These are phyloP conservation scores for Jatropha podagrica DNA, from an alignment of 441 rosid species.

Conservation along the genomic window DNA sequence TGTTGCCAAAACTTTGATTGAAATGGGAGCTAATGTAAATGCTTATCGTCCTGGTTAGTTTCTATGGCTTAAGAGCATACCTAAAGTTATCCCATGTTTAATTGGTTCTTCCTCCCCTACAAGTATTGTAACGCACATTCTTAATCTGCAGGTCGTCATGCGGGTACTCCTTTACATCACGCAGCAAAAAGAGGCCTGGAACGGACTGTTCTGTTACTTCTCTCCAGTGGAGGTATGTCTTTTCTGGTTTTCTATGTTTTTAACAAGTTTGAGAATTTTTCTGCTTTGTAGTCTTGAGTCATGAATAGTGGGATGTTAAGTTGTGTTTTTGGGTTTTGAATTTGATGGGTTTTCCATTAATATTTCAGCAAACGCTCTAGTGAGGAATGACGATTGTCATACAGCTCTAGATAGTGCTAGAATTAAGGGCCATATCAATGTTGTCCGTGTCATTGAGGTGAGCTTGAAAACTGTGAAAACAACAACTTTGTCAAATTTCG, in stretches of 20 bases:
- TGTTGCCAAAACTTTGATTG: slow-evolving; percentile 47
- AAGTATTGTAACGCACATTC: not conserved
- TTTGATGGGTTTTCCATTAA: slow-evolving; percentile 14
- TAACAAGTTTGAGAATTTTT: slow-evolving; percentile 6
- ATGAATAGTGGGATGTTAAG: not conserved
- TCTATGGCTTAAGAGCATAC: not conserved
- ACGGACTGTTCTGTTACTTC: slow-evolving; percentile 50
- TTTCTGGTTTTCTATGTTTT: not conserved
- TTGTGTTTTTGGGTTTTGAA: not conserved
- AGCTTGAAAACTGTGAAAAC: slow-evolving; percentile 14
- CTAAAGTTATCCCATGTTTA: not conserved
- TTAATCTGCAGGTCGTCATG: slow-evolving; percentile 48
- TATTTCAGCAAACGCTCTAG: slow-evolving; percentile 51
- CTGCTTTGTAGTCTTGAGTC: not conserved
- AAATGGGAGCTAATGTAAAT: slow-evolving; percentile 61
- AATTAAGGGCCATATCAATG: slow-evolving; percentile 40
- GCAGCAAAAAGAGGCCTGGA: slow-evolving; percentile 62
- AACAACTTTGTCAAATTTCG: not conserved
- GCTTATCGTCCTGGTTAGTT: slow-evolving; percentile 67
- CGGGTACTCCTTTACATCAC: slow-evolving; percentile 69
- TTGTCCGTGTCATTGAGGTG: slow-evolving; percentile 58
- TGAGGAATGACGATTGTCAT: slow-evolving; percentile 60
- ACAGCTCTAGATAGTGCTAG: slow-evolving; percentile 63
- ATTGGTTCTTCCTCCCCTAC: not conserved
- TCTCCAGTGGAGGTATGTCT: slow-evolving; percentile 47